A percentile compares a stretch with the other conserved stretches of the same genome.
These are phyloP conservation scores for Psilocybe azurescens DNA, from an alignment of 768 basidiomycete genomes.

Conservation along the genomic window DNA sequence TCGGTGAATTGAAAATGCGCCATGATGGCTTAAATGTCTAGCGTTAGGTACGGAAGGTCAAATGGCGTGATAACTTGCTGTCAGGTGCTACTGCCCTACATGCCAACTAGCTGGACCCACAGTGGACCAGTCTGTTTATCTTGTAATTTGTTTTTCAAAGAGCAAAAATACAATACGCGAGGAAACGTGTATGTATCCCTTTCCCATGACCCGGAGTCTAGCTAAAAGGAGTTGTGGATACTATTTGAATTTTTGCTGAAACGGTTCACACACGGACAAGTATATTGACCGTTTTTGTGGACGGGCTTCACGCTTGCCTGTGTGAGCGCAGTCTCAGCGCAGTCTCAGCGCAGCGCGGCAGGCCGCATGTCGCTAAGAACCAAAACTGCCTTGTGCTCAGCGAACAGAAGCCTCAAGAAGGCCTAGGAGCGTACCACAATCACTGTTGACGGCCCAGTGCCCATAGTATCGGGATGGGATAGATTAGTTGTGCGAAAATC, in stretches of 20 bases:
- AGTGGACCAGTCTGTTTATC: too few species aligned
- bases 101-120: too few species aligned
- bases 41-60: background rate
- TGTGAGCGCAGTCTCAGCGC: background rate
- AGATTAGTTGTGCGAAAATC: background rate
- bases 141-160: too few species aligned
- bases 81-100: background rate
- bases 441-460: background rate
- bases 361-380: background rate
- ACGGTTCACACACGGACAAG: background rate
- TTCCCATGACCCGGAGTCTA: background rate
- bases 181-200: background rate
- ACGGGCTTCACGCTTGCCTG: background rate
- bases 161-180: too few species aligned
- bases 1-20: slow-evolving; percentile 2
- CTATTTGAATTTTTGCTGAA: background rate
- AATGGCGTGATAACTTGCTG: background rate
- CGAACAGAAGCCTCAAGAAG: background rate
- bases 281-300: background rate
- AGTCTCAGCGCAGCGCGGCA: background rate
- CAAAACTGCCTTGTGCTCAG: background rate
- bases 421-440: background rate
- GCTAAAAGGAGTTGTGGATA: background rate
- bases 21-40: background rate
- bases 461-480: slow-evolving; percentile 7